Conservation (phyloP, 768 basidiomycete genomes). For the Boletus insuetus region DNA sequence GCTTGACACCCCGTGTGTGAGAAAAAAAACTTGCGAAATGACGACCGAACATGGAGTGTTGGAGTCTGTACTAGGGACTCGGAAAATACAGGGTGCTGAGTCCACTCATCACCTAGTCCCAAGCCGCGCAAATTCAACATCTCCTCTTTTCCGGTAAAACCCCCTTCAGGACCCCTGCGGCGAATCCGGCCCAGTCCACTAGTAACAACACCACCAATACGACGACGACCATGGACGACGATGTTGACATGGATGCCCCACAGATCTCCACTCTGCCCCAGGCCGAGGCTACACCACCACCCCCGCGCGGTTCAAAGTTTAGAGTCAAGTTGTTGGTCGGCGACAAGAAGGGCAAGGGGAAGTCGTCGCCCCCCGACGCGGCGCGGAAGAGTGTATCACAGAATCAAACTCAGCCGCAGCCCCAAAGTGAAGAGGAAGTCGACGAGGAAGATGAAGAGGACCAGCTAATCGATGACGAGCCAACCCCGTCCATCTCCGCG, state of each 20-base stretch:
- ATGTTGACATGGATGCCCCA: conserved; percentile 74
- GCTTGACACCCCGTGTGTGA: conserved; percentile 16
- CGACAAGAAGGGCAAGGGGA: conserved; percentile 40
- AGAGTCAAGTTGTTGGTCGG: conserved; percentile 52
- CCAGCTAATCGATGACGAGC: conserved; percentile 72
- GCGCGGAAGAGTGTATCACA: conserved; percentile 23
- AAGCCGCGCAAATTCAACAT: neutral
- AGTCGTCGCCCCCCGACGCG: conserved; percentile 28
- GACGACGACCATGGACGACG: conserved; percentile 35
- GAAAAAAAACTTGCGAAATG: conserved; percentile 10
- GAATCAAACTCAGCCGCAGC: conserved; percentile 18
- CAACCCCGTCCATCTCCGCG: conserved; percentile 27
- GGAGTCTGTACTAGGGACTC: neutral
- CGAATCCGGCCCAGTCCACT: neutral
- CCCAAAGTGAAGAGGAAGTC: conserved; percentile 45
- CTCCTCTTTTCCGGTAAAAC: neutral
- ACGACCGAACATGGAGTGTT: neutral
- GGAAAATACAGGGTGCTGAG: neutral
- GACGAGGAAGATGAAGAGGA: conserved; percentile 73
- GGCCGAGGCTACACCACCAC: conserved; percentile 64
- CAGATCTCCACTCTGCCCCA: conserved; percentile 77
- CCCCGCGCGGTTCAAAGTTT: conserved; percentile 39
- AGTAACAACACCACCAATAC: neutral
- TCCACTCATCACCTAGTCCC: neutral
- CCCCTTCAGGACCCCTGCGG: neutral